phyloP scores from a whole-genome alignment of 2,329 filamentous ascomycete genomes.

The Colletotrichum siamense region DNA sequence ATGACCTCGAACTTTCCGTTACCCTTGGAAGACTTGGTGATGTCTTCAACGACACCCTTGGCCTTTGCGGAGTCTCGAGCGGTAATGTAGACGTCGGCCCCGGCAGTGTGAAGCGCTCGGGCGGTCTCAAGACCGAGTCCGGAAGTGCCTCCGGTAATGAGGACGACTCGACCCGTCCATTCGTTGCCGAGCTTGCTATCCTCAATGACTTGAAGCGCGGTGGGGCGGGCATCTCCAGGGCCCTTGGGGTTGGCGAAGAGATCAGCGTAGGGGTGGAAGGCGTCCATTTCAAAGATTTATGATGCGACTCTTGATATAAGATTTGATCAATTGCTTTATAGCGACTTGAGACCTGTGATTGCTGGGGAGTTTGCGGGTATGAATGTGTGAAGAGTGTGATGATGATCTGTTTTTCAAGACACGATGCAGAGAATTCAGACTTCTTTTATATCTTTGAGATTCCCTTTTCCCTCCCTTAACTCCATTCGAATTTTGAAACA shows the following conservation, averaged over 20 bases:
- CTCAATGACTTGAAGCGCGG: conserved; percentile 38
- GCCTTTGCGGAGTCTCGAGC: conserved; percentile 40
- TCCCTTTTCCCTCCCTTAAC: neutral
- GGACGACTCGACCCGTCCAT: conserved; percentile 36
- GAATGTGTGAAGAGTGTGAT: neutral
- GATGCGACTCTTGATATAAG: neutral
- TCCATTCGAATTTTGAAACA: neutral
- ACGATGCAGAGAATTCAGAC: neutral
- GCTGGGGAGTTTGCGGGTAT: neutral
- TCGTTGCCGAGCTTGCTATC: conserved; percentile 35
- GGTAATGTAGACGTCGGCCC: conserved; percentile 48
- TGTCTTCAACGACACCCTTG: conserved; percentile 27
- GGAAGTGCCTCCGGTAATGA: conserved; percentile 46
- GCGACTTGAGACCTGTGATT: neutral
- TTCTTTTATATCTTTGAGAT: neutral
- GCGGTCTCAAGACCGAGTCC: conserved; percentile 49
- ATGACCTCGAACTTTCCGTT: conserved; percentile 36
- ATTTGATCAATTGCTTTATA: neutral
- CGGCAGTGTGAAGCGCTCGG: conserved; percentile 45
- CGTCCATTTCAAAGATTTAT: neutral
- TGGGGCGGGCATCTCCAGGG: conserved; percentile 40
- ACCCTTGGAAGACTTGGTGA: neutral
- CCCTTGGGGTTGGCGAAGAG: conserved; percentile 25
- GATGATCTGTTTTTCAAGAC: neutral
- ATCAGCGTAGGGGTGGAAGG: conserved; percentile 2